Conservation (phyloP, 2,329 filamentous ascomycete species). For the Ceratocystis papillata region DNA sequence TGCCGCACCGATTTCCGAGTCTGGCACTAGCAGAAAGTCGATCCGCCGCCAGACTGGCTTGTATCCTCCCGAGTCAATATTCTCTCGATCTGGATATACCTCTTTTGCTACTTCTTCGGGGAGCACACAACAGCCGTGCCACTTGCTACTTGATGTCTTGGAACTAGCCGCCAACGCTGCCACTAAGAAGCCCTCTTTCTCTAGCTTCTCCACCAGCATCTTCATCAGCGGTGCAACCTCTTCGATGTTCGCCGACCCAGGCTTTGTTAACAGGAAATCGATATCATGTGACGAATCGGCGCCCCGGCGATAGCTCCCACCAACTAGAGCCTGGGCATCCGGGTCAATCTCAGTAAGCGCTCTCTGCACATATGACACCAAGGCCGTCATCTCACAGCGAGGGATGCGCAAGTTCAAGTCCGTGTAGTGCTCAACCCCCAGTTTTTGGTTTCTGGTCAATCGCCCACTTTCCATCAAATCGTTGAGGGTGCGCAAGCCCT, state of each 20-base stretch:
- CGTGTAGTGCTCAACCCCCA: conserved; percentile 69
- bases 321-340: conserved; percentile 58
- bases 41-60: conserved; percentile 60
- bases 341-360: conserved; percentile 51
- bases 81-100: conserved; percentile 13
- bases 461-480: conserved; percentile 54
- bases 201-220: conserved; percentile 52
- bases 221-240: conserved; percentile 54
- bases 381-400: conserved; percentile 58
- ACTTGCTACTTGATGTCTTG: conserved; percentile 54
- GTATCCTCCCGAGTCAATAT: conserved; percentile 1
- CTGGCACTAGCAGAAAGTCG: conserved; percentile 74
- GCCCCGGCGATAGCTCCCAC: conserved; percentile 78
- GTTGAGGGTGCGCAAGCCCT: conserved; percentile 62
- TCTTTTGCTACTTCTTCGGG: conserved; percentile 36
- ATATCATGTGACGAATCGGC: conserved; percentile 66
- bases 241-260: conserved; percentile 40
- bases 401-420: conserved; percentile 74
- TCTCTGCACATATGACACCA: conserved; percentile 53
- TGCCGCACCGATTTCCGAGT: conserved; percentile 68
- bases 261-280: conserved; percentile 70
- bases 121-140: conserved; percentile 75
- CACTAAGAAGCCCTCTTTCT: conserved; percentile 54
- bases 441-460: conserved; percentile 56
- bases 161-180: conserved; percentile 50